phyloP scores from a whole-genome alignment of 2,329 filamentous ascomycete genomes.

The Nigrospora sphaerica region DNA sequence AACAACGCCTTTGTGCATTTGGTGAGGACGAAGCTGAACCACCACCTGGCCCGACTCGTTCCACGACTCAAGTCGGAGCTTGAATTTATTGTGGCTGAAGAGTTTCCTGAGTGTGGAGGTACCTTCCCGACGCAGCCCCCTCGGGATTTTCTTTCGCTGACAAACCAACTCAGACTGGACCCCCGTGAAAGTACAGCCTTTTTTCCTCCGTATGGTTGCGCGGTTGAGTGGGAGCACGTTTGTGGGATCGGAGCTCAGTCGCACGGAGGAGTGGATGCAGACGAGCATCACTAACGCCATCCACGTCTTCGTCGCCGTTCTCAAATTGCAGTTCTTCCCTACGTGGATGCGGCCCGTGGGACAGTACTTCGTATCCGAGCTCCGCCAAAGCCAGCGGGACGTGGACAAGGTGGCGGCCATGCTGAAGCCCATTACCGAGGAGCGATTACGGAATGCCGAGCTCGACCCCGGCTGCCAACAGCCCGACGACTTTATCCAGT shows the following conservation, averaged over 20 bases:
- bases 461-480: constrained; percentile 24
- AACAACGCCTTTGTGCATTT: constrained; percentile 35
- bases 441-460: constrained; percentile 34
- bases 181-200: constrained; percentile 42
- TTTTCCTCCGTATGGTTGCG: constrained; percentile 43
- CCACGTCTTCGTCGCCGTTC: constrained; percentile 38
- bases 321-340: constrained; percentile 45
- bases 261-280: constrained; percentile 46
- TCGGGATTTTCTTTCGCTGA: neutral
- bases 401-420: constrained; percentile 33
- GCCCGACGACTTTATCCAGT: constrained; percentile 40
- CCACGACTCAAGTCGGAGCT: constrained; percentile 40
- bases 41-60: constrained; percentile 37
- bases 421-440: constrained; percentile 37
- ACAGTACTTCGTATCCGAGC: constrained; percentile 38
- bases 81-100: constrained; percentile 35
- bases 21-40: constrained; percentile 38
- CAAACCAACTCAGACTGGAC: constrained; percentile 39
- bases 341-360: constrained; percentile 39
- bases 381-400: constrained; percentile 36
- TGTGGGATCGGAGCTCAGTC: constrained; percentile 41
- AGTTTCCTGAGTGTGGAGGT: constrained; percentile 40
- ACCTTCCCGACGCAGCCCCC: constrained; percentile 3
- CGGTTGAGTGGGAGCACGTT: constrained; percentile 47
- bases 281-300: constrained; percentile 43